These are phyloP conservation scores for Apostasia shenzhenica DNA, from an alignment of 106 monocot species.

Conservation along the genomic window DNA sequence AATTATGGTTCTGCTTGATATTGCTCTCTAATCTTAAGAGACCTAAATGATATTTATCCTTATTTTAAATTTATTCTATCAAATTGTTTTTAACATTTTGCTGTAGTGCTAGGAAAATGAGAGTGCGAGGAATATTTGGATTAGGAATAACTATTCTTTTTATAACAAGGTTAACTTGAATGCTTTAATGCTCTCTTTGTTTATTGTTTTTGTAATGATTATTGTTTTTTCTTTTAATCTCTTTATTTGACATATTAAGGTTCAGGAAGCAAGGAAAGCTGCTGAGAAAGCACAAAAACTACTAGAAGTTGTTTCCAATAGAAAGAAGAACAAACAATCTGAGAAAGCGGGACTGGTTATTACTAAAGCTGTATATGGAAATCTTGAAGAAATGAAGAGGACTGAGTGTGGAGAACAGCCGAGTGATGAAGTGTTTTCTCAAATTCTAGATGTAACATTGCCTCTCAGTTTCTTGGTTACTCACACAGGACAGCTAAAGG, in stretches of 20 bases:
- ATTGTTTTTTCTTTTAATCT: not conserved
- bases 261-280: constrained; percentile 64
- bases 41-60: too few relatives aligned
- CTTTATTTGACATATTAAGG: constrained; percentile 27
- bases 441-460: constrained; percentile 76
- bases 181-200: too few relatives aligned
- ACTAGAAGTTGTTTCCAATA: constrained; percentile 63
- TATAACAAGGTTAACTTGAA: too few relatives aligned
- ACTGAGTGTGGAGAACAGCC: constrained; percentile 19
- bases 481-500: constrained; percentile 83
- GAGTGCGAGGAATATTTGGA: too few relatives aligned
- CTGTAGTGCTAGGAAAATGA: too few relatives aligned
- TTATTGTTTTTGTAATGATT: not conserved
- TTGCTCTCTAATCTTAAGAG: too few relatives aligned
- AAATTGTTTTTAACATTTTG: too few relatives aligned
- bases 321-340: constrained; percentile 80
- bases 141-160: too few relatives aligned
- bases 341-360: constrained; percentile 81
- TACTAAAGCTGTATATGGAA: constrained; percentile 80
- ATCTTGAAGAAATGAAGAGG: constrained; percentile 40
- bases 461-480: constrained; percentile 83
- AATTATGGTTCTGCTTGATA: too few relatives aligned
- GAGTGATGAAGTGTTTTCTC: constrained; percentile 46
- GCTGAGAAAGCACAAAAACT: constrained; percentile 84
- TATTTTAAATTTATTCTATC: too few relatives aligned